phyloP scores from a whole-genome alignment of 2,329 filamentous ascomycete genomes.

The Pseudocercospora crystallina region DNA sequence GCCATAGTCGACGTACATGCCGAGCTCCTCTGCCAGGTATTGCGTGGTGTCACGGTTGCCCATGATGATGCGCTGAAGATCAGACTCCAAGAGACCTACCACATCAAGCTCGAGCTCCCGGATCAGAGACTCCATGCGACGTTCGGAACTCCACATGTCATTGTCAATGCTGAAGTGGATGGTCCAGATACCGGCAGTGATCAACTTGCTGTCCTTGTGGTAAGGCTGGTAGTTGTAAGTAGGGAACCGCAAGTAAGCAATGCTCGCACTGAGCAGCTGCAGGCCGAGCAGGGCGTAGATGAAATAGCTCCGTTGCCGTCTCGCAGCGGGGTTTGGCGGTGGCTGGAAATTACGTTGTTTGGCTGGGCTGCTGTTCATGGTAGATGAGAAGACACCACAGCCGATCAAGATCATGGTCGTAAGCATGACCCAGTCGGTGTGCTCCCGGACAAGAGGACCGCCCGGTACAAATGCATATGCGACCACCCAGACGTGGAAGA shows the following conservation, averaged over 20 bases:
- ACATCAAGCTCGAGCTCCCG: conserved; percentile 95
- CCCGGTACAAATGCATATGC: conserved; percentile 98
- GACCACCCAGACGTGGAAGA: conserved; percentile 99
- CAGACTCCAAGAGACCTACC: conserved; percentile 88
- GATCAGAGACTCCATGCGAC: conserved; percentile 71
- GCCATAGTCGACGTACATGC: conserved; percentile 98
- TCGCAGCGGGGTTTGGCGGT: conserved; percentile 47
- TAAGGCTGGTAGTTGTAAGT: conserved; percentile 89
- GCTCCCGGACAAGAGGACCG: conserved; percentile 86
- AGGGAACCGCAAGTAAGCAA: conserved; percentile 88
- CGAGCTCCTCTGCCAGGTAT: conserved; percentile 89
- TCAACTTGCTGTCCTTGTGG: conserved; percentile 79
- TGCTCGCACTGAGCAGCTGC: conserved; percentile 75
- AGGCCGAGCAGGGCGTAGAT: conserved; percentile 70
- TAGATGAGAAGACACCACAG: conserved; percentile 73
- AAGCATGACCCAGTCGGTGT: conserved; percentile 93
- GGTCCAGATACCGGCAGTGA: conserved; percentile 97
- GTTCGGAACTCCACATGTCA: conserved; percentile 97
- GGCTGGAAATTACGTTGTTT: conserved; percentile 39
- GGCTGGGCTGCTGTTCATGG: conserved; percentile 45
- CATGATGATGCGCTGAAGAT: conserved; percentile 98
- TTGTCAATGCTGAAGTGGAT: conserved; percentile 98
- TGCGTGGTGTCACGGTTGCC: conserved; percentile 96
- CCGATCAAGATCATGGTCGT: conserved; percentile 82
- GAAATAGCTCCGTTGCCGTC: conserved; percentile 64